Evolutionary conservation across 2,329 filamentous ascomycete species (phyloP).

Genomic region (Drechmeria coniospora): DNA sequence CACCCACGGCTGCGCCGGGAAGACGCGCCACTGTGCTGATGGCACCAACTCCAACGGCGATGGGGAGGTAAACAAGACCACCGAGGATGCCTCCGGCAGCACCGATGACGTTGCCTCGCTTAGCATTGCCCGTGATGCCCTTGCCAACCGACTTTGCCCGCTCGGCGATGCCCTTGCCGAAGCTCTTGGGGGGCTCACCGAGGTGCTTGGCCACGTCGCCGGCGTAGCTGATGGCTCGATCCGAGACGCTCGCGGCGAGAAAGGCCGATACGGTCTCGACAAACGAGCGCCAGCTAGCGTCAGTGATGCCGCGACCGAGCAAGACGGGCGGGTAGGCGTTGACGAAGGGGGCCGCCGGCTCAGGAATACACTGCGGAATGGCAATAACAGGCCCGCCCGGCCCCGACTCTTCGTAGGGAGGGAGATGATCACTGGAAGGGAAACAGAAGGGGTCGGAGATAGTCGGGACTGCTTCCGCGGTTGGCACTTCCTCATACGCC

Average conservation of each 20-base stretch:
- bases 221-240: slow-evolving; percentile 26
- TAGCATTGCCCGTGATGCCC: slow-evolving; percentile 18
- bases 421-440: slow-evolving; percentile 15
- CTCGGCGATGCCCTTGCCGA: slow-evolving; percentile 19
- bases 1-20: slow-evolving; percentile 17
- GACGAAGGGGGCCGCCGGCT: slow-evolving; percentile 21
- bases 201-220: slow-evolving; percentile 23
- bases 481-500: slow-evolving; percentile 3
- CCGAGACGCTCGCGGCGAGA: slow-evolving; percentile 26
- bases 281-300: slow-evolving; percentile 19
- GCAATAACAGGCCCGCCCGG: slow-evolving; percentile 16
- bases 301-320: slow-evolving; percentile 20
- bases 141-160: slow-evolving; percentile 22
- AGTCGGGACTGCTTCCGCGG: slow-evolving; percentile 3
- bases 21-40: slow-evolving; percentile 19
- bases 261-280: slow-evolving; percentile 28
- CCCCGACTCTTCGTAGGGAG: slow-evolving; percentile 11
- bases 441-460: slow-evolving; percentile 22
- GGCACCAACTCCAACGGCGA: slow-evolving; percentile 20
- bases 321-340: slow-evolving; percentile 22
- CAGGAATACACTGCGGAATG: slow-evolving; percentile 22
- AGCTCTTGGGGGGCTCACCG: slow-evolving; percentile 17
- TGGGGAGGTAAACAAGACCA: slow-evolving; percentile 22
- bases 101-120: slow-evolving; percentile 23
- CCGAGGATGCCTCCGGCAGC: slow-evolving; percentile 20